Evolutionary conservation across 108 stramenopile genomes (phyloP), one percentile per base, ranked within the genome.

Genomic region (Cyclotella sp.): DNA sequence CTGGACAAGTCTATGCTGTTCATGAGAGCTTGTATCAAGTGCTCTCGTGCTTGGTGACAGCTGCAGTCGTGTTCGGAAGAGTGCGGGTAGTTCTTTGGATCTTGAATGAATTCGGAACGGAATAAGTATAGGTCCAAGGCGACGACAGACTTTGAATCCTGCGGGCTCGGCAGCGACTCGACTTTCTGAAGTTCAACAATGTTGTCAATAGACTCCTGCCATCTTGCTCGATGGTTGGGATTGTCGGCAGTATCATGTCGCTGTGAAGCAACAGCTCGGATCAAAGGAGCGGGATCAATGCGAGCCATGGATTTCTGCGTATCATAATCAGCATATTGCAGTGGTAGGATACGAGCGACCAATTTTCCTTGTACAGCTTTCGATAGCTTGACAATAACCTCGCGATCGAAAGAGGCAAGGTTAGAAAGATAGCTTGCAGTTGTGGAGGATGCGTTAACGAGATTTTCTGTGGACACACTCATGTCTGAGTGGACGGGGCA

Each of bases 341-440:
- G 42, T 8, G 82, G 82, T 26, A 83, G 49, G 30, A 73, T 54
- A 6, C 82, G 70, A 59, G 66, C 71, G 34, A 83, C 63, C 54
- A 83, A 72, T 19, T 49, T 61, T 16, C 82, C 82, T 22, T 77
- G 52, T 14, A 68, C 34, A 30, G 58, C 14, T 46, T 39, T 59
- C n/a, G 74, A 75, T 57, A 28, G 19, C 11, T 55, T 45, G 16
- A 55, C 27, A 13, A 26, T 21, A 16, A 18, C 19, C 26, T 53
- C 7, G 16, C 29, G 28, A 8, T 18, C 15, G n/a, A 10, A 55
- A 46, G 43, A 26, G 14, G 24, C 1, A 28, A 2, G 28, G 2
- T 58, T 16, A 28, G n/a, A n/a, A 1, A 5, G 15, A 41, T 42
- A 13, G 54, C 13, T 45, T 19, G 30, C 19, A 47, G n/a, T 14